Percentiles rank a stretch among this genome's conserved stretches.
Conservation (phyloP, 2,329 filamentous ascomycete species). For the Cladosporium sp. region DNA sequence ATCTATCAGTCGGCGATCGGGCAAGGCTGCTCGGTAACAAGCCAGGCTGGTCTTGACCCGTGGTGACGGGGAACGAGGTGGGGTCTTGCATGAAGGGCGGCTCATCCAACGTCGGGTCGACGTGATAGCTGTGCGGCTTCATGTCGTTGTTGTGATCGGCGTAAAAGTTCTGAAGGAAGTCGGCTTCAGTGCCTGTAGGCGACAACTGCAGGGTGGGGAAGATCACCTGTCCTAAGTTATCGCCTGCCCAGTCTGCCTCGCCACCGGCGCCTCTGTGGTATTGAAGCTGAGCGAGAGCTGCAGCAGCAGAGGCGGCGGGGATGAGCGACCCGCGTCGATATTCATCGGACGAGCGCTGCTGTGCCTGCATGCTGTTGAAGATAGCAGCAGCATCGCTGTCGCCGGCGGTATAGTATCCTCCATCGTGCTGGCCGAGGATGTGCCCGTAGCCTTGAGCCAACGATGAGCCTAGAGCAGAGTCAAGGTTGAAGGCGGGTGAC, state of each 20-base stretch:
- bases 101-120: constrained; percentile 56
- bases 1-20: constrained; percentile 79
- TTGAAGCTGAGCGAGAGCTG: constrained; percentile 80
- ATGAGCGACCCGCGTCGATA: constrained; percentile 59
- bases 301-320: constrained; percentile 73
- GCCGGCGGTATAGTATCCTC: constrained; percentile 39
- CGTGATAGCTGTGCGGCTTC: constrained; percentile 27
- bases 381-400: constrained; percentile 55
- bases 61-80: constrained; percentile 46
- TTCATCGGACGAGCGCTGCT: constrained; percentile 67
- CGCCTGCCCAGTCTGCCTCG: constrained; percentile 70
- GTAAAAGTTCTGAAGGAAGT: constrained; percentile 35
- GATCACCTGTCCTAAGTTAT: constrained; percentile 32
- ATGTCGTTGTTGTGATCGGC: constrained; percentile 39
- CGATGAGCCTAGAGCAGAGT: constrained; percentile 30
- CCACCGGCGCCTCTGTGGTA: constrained; percentile 61
- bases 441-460: constrained; percentile 32
- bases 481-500: constrained; percentile 32
- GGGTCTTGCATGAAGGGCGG: constrained; percentile 39
- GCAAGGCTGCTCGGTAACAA: constrained; percentile 77
- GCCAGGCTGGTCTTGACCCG: constrained; percentile 57
- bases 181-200: constrained; percentile 33
- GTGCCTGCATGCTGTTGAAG: constrained; percentile 54
- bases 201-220: constrained; percentile 30
- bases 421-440: constrained; percentile 39